phyloP scores from a whole-genome alignment of 345 rosid genomes.

The Pseudoturritis turrita region DNA sequence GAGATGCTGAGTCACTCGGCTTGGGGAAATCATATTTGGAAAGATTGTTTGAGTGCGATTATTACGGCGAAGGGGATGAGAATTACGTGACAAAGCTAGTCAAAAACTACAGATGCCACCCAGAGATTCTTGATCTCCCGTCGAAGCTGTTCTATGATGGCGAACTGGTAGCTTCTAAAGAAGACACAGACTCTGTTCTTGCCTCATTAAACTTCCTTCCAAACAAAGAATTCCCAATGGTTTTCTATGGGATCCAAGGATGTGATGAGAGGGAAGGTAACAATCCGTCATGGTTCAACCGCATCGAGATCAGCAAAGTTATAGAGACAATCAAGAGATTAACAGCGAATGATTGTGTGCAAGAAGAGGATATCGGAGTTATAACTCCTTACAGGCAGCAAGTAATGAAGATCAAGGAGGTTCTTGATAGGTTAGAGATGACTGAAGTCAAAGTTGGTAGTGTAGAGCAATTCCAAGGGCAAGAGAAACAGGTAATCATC shows the following conservation, averaged over 20 bases:
- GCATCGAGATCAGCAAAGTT: constrained; percentile 87
- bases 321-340: constrained; percentile 56
- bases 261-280: constrained; percentile 95
- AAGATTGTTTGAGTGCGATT: constrained; percentile 61
- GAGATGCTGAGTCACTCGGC: constrained; percentile 56
- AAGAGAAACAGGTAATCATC: constrained; percentile 73
- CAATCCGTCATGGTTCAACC: constrained; percentile 95
- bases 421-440: constrained; percentile 60
- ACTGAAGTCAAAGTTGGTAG: constrained; percentile 78
- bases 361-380: constrained; percentile 68
- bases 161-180: constrained; percentile 76
- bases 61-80: constrained; percentile 46
- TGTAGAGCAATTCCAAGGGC: constrained; percentile 98
- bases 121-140: constrained; percentile 78
- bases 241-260: constrained; percentile 89
- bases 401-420: constrained; percentile 67
- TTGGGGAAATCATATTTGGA: constrained; percentile 76
- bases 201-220: constrained; percentile 46
- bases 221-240: constrained; percentile 67
- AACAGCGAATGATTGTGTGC: constrained; percentile 39
- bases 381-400: constrained; percentile 95
- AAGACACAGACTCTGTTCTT: constrained; percentile 41
- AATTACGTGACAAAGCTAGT: constrained; percentile 69
- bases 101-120: constrained; percentile 81
- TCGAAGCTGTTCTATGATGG: constrained; percentile 73